Evolutionary conservation across 139 green algal genomes (phyloP), one percentile per base, ranked within the genome.

Genomic region (Tetratostichococcus sp.): DNA sequence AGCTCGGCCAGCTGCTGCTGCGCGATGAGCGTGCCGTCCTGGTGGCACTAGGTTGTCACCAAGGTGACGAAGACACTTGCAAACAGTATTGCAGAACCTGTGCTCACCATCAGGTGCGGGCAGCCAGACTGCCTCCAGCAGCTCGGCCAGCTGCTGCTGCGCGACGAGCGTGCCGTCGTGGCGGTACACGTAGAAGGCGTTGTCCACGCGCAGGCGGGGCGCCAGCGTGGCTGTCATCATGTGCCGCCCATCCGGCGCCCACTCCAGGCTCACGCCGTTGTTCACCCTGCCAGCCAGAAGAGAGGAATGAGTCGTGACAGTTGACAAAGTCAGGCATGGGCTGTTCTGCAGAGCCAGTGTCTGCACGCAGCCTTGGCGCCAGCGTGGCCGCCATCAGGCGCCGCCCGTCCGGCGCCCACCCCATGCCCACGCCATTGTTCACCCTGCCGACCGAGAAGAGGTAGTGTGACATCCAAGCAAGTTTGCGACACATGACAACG

Each of bases 141-240:
- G 88, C 6, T 85, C 84, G 0, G 89, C 77, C 43, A 91, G 86
- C 0, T 74, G 59, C 39, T 87, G 73, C 21, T 87, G 69, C 32
- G 71, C 76, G 42, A 88, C 31, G 3, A 78, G 69, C 33, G 75
- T 87, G 72, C 26, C 65, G 8, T 22, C 33, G 22, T 26, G 78
- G 58, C 58, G 43, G 65, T 66, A 78, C 21, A 80, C 35, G 69
- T 84, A 70, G 62, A 89, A 90, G 31, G 86, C 90, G 83, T 99
- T 99, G 89, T 99, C 95, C 26, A 99, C 94, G 1, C 95, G 83
- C 82, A 99, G 77, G 22, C 95, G 82, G 0, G 95, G 95, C 5
- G 95, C 88, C 8, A 86, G 87, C 33, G 92, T 98, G 30, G 92
- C 85, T 1, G 86, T 92, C 65, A 99, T 68, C 26, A 98, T 58